Base-by-base conservation (phyloP, 257 asterid species). In the Penstemon davidsonii region DNA sequence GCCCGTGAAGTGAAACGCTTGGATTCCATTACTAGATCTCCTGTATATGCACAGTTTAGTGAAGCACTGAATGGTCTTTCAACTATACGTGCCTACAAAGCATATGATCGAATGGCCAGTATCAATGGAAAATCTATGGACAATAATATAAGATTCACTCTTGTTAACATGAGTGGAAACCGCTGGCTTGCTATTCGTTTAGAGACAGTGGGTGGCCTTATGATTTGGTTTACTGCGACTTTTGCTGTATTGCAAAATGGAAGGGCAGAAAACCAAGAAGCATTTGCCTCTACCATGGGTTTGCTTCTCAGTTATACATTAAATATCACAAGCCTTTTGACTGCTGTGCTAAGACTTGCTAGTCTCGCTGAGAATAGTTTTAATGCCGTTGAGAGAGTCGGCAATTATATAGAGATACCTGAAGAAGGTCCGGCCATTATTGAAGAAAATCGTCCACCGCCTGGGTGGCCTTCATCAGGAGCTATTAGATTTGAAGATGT, bases 251-350 rank as follows among this genome's bases (percentile, higher is more conserved):
- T 90, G 87, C 97, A 93, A 79, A 90, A 93, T 50, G 96, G 82
- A 44, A 79, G 96, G 74, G 96, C 99, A 11, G 86, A 78, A 73
- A 88, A 93, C 76, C 96, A 79, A 76, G 78, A 85, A 80, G 92
- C 92, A 51, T 93, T 90, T 78, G 99, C 99, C 51, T 90, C 99
- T 50, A 86, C 97, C 8, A 93, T 90, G 99, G 99, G 99, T 73
- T 81, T 93, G 78, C 99, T 93, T 73, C 94, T 93, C 45, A 87
- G 95, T 78, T 93, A 90, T 69, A 91, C 99, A 25, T 73, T 93
- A 69, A 93, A 90, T 43, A 93, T 93, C 40, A 93, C 99, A 5
- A 85, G 83, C 76, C 73, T 93, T 57, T 79, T 93, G 82, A 90
- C 95, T 58, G 85, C 55, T 60, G 99, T 93, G 55, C 82, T 93